Evolutionary conservation across 441 rosid genomes (phyloP).

Genomic region (Erodium trifolium): DNA sequence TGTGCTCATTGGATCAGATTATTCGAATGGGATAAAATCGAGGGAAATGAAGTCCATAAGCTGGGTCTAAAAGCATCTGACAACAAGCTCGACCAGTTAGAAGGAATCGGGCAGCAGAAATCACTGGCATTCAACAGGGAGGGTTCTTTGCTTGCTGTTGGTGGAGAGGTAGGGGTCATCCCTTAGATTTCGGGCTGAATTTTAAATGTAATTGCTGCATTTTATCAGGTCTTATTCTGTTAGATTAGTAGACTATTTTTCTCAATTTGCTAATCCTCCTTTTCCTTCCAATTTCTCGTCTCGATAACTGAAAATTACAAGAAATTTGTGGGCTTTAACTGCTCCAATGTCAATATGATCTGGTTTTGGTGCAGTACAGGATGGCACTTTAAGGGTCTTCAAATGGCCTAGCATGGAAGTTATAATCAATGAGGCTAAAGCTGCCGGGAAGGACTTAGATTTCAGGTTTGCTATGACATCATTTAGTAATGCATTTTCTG

Average conservation of each 20-base stretch:
- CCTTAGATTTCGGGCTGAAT: too few relatives aligned
- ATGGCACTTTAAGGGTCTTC: conserved; percentile 75
- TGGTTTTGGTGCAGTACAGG: conserved; percentile 66
- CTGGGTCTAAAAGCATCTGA: conserved; percentile 43
- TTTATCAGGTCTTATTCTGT: too few relatives aligned
- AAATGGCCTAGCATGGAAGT: conserved; percentile 87
- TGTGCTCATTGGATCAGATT: conserved; percentile 28
- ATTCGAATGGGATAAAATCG: conserved; percentile 48
- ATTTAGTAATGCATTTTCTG: neutral
- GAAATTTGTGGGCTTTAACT: neutral
- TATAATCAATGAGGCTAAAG: conserved; percentile 54
- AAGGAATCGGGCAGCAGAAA: conserved; percentile 66
- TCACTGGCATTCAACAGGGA: conserved; percentile 59
- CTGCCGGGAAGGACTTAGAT: neutral
- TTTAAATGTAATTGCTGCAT: too few relatives aligned
- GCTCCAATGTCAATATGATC: conserved; percentile 24
- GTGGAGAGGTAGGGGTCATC: conserved; percentile 63
- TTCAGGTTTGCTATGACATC: conserved; percentile 46
- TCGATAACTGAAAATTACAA: neutral
- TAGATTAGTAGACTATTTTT: too few relatives aligned
- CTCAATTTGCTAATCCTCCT: neutral
- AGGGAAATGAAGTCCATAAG: conserved; percentile 25
- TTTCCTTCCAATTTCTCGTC: neutral
- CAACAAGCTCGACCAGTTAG: conserved; percentile 43
- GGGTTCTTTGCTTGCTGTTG: conserved; percentile 59